A percentile compares a stretch with the other conserved stretches of the same genome.
Evolutionary conservation across 495 filamentous ascomycete species (phyloP).

Genomic region (Chaetomium cochliodes): DNA sequence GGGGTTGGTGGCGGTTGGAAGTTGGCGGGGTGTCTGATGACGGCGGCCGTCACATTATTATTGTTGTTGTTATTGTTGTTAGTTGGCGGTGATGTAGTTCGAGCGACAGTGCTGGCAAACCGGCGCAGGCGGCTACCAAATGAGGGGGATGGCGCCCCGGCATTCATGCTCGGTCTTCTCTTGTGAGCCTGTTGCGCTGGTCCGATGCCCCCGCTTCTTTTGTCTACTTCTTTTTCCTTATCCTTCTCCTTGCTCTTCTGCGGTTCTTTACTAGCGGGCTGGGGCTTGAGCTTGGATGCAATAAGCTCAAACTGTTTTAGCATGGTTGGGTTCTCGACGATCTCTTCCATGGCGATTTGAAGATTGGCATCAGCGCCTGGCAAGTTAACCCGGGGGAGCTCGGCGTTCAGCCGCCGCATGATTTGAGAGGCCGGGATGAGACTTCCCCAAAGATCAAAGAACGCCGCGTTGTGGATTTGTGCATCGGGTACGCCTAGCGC

Average conservation of each 20-base stretch:
- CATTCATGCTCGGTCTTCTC: slow-evolving; percentile 35
- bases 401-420: slow-evolving; percentile 43
- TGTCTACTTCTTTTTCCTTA: slow-evolving; percentile 17
- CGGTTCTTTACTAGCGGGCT: slow-evolving; percentile 17
- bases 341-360: slow-evolving; percentile 47
- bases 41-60: background rate
- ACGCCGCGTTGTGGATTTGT: slow-evolving; percentile 46
- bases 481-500: slow-evolving; percentile 42
- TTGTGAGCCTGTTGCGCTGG: slow-evolving; percentile 11
- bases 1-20: slow-evolving; percentile 14
- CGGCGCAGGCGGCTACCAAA: slow-evolving; percentile 36
- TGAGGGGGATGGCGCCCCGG: slow-evolving; percentile 23
- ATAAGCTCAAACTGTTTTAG: slow-evolving; percentile 50
- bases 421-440: slow-evolving; percentile 48
- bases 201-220: slow-evolving; percentile 16
- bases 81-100: slow-evolving; percentile 21
- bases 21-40: background rate
- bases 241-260: slow-evolving; percentile 23
- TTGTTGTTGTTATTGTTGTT: slow-evolving; percentile 10
- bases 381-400: slow-evolving; percentile 32
- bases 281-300: slow-evolving; percentile 39
- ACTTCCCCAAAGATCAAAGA: slow-evolving; percentile 52
- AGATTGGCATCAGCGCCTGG: slow-evolving; percentile 25
- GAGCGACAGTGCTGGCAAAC: slow-evolving; percentile 33
- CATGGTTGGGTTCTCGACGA: slow-evolving; percentile 50